Base-by-base conservation (phyloP, 1,284 basidiomycete species). In the Heterobasidion annosum region DNA sequence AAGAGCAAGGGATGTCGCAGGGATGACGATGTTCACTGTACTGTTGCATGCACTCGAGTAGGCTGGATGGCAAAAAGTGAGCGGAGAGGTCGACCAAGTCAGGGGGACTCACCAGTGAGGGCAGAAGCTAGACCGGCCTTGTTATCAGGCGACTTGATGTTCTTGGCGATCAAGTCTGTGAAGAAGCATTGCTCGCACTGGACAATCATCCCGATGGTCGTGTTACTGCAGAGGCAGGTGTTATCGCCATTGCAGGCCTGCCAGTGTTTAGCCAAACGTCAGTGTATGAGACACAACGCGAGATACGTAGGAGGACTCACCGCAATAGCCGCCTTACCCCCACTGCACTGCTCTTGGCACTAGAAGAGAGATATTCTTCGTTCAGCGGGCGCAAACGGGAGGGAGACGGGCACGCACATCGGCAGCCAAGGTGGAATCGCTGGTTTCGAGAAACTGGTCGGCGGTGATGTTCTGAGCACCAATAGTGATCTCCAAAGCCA, bases 131-230 rank as follows among this genome's bases (percentile, higher is more conserved):
- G 80, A n/a, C 85, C 85, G 6, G 76, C 77, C 16, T 72, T 70
- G 34, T 70, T 66, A 64, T 84, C 79, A 25, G 74, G 69, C 50
- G 73, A 69, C 16, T 65, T 69, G 53, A 70, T 64, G 64, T 85
- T 82, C 37, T 66, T 67, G 7, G 63, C 61, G 60, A 88, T 76
- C 40, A 86, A 67, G 54, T 70, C 66, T 48, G 67, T 65, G 63
- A 84, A 82, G 73, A 83, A 76, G 70, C 86, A 88, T 61, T 82
- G 76, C 63, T 88, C 75, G 67, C 84, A 85, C 19, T 58, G 51
- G 1, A 69, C 66, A 54, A 88, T 66, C 0, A 64, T 57, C 0
- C 62, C 51, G 33, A 78, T 70, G 1, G 76, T 76, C 1, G 57
- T 61, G 15, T 64, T 54, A 15, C 53, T 59, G 71, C 85, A 88